These are phyloP conservation scores for Metschnikowia koreensis DNA, from an alignment of 805 yeast genomes.

Conservation along the genomic window DNA sequence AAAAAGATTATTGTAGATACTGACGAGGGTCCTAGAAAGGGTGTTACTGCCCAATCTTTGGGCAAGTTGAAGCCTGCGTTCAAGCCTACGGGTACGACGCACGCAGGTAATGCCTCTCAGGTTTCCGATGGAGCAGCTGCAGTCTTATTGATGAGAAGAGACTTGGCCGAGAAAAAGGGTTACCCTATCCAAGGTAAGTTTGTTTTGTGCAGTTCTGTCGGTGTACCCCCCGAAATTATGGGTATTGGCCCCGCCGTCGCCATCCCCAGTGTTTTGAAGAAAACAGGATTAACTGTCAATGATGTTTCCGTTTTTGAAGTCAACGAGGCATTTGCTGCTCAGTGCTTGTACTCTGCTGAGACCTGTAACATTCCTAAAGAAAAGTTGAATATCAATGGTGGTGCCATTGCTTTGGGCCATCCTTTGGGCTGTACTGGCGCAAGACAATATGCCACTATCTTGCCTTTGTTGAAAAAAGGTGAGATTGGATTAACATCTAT, in stretches of 20 bases:
- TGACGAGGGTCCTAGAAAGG: constrained; percentile 89
- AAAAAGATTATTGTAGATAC: constrained; percentile 49
- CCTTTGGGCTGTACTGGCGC: constrained; percentile 72
- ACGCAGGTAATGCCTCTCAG: constrained; percentile 96
- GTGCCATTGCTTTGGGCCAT: constrained; percentile 95
- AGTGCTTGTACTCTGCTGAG: constrained; percentile 74
- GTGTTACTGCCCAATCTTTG: constrained; percentile 77
- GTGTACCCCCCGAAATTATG: constrained; percentile 97
- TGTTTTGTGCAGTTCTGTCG: constrained; percentile 75
- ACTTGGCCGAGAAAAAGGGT: constrained; percentile 72
- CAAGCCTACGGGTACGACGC: constrained; percentile 77
- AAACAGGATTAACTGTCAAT: constrained; percentile 53
- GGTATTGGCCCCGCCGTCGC: constrained; percentile 98
- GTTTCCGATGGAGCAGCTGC: constrained; percentile 96
- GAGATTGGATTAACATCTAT: constrained; percentile 89
- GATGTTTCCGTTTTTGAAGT: constrained; percentile 82
- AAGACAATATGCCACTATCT: constrained; percentile 85
- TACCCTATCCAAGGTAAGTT: constrained; percentile 77
- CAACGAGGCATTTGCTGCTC: constrained; percentile 97
- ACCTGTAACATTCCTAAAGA: constrained; percentile 62
- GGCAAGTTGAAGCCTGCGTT: constrained; percentile 84
- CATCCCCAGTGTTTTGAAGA: constrained; percentile 76
- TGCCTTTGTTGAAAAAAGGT: constrained; percentile 75
- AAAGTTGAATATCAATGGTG: constrained; percentile 70
- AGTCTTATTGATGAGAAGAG: constrained; percentile 79